Evolutionary conservation across 179 eudicot species (phyloP), one percentile per base, ranked within the genome.

Genomic region (Dionaea muscipula): DNA sequence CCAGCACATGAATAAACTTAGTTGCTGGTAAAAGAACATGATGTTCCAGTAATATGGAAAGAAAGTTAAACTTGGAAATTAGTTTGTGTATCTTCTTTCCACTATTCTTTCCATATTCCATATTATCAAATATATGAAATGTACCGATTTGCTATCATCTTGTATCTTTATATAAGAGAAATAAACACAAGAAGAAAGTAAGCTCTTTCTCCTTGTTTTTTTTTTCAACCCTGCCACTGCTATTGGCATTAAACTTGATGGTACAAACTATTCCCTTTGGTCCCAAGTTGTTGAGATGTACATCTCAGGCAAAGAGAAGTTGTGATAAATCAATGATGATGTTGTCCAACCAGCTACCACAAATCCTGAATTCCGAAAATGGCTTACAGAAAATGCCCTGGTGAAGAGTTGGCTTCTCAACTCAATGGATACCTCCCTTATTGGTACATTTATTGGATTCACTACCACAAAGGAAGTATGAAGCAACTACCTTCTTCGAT

Each of bases 201-300:
- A n/a, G n/a, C n/a, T n/a, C n/a, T n/a, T n/a, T n/a, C n/a, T n/a
- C n/a, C n/a, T n/a, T n/a, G n/a, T n/a, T n/a, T n/a, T n/a, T n/a
- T n/a, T n/a, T n/a, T n/a, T n/a, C n/a, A n/a, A n/a, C n/a, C n/a
- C n/a, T n/a, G n/a, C n/a, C n/a, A n/a, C n/a, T n/a, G n/a, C n/a
- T n/a, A n/a, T n/a, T n/a, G 35, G 35, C 35, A 45, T 45, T 18
- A 45, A 21, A 20, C 23, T 45, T 18, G 49, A 45, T 45, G 49
- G 49, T 17, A 45, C 49, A 20, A 16, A 45, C 12, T 45, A 45
- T 45, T 20, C 49, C 17, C 18, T 45, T 16, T 45, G 22, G 49
- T 45, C 20, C 49, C 49, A 45, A 20, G 22, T 45, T 45, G 49
- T 45, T 20, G 3, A 45, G 25, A 45, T 45, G 2, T 45, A 3